Evolutionary conservation across 495 filamentous ascomycete species (phyloP).

Genomic region (Talaromyces stipitatus): DNA sequence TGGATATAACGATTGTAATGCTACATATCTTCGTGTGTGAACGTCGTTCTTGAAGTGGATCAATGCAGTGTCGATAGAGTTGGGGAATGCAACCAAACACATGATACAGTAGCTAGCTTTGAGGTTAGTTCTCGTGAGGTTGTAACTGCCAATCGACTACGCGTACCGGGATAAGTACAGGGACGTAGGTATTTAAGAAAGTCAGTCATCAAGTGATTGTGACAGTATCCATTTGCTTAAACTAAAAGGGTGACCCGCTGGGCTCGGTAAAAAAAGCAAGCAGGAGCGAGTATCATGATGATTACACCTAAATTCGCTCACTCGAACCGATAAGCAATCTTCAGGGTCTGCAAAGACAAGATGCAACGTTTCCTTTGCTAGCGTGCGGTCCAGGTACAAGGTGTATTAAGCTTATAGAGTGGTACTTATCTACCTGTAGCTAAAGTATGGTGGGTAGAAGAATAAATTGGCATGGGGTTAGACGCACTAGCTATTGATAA

Average conservation of each 20-base stretch:
- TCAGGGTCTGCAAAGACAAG: background rate
- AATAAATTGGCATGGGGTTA: background rate
- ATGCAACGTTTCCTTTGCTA: constrained; percentile 2
- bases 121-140: background rate
- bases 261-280: background rate
- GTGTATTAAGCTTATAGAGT: background rate
- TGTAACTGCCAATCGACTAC: background rate
- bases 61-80: background rate
- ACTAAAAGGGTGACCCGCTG: background rate
- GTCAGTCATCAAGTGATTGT: background rate
- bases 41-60: background rate
- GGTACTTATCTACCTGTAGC: background rate
- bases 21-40: background rate
- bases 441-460: background rate
- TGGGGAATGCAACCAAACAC: constrained; percentile 2
- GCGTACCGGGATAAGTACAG: background rate
- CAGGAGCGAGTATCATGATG: background rate
- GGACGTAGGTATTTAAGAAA: background rate
- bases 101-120: constrained; percentile 2
- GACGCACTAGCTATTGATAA: background rate
- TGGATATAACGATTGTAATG: background rate
- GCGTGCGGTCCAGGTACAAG: background rate
- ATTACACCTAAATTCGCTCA: background rate
- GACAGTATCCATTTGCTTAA: background rate
- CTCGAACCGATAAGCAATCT: background rate